Evolutionary conservation across 805 yeast genomes (phyloP).

Genomic region (Yamadazyma kitorensis): DNA sequence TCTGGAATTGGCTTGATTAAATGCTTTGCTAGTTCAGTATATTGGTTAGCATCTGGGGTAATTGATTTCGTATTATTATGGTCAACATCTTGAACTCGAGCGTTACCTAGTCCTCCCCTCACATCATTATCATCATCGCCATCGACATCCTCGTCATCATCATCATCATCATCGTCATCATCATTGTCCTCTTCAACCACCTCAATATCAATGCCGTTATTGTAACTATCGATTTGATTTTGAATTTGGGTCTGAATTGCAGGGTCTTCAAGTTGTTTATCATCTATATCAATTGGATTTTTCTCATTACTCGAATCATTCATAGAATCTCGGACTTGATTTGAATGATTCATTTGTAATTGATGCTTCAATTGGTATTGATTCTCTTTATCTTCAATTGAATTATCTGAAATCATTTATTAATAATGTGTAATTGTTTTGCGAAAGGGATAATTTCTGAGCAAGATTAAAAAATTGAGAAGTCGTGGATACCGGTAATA

Average conservation of each 20-base stretch:
- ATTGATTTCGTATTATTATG: constrained; percentile 2
- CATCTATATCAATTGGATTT: background rate
- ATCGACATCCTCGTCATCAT: constrained; percentile 12
- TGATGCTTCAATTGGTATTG: constrained; percentile 8
- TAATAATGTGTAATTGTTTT: too few relatives aligned
- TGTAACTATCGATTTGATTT: background rate
- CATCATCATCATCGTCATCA: constrained; percentile 11
- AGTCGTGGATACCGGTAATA: too few relatives aligned
- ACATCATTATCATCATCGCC: constrained; percentile 8
- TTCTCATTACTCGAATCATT: background rate
- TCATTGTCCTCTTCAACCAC: constrained; percentile 1
- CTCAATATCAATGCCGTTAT: constrained; percentile 5
- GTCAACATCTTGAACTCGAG: background rate
- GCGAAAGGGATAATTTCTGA: too few relatives aligned
- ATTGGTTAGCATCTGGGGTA: constrained; percentile 30
- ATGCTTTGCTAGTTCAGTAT: constrained; percentile 22
- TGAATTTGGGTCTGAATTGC: background rate
- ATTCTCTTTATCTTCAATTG: constrained; percentile 13
- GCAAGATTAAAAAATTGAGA: too few relatives aligned
- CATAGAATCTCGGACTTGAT: background rate
- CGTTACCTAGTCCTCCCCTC: background rate
- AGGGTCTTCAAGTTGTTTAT: background rate
- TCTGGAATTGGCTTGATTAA: constrained; percentile 38
- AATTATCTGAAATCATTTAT: constrained; percentile 13
- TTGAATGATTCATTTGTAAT: constrained; percentile 1